Evolutionary conservation across 371 early-diverging fungal species (phyloP).

Genomic region (Amoeboaphelidium occidentale): DNA sequence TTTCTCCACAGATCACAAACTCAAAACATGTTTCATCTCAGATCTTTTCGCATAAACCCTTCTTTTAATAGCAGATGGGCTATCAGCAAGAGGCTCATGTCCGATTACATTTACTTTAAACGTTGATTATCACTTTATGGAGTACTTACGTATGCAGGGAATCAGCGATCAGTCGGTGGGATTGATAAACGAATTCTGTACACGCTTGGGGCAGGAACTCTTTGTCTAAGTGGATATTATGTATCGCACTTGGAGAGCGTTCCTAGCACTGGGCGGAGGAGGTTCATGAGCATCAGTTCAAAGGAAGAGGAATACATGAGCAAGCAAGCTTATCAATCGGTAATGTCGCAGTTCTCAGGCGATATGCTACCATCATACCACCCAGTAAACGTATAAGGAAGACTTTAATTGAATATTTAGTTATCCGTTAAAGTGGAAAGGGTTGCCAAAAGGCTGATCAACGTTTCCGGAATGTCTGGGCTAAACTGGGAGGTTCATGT

Average conservation of each 20-base stretch:
- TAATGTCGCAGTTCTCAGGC: conserved; percentile 15
- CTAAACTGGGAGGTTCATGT: conserved; percentile 1
- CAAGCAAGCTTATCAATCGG: conserved; percentile 34
- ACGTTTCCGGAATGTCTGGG: not conserved
- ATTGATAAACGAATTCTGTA: not conserved
- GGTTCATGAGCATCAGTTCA: conserved; percentile 30
- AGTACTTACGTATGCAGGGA: too few relatives aligned
- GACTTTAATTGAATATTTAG: too few relatives aligned
- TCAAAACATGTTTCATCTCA: too few relatives aligned
- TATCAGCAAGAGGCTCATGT: too few relatives aligned
- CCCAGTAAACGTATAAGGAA: too few relatives aligned
- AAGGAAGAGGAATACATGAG: conserved; percentile 30
- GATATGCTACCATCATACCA: not conserved
- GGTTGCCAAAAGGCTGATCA: not conserved
- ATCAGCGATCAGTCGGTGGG: too few relatives aligned
- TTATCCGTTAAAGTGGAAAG: not conserved
- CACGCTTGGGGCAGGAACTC: conserved; percentile 2
- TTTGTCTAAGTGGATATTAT: not conserved
- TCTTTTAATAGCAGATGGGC: too few relatives aligned
- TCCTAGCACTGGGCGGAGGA: conserved; percentile 28
- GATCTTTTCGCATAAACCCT: too few relatives aligned
- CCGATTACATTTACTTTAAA: too few relatives aligned
- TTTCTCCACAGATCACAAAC: too few relatives aligned
- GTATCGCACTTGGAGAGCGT: conserved; percentile 13
- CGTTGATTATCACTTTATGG: too few relatives aligned